phyloP scores from a whole-genome alignment of 305 asterid species.

The Rubia peregrina region DNA sequence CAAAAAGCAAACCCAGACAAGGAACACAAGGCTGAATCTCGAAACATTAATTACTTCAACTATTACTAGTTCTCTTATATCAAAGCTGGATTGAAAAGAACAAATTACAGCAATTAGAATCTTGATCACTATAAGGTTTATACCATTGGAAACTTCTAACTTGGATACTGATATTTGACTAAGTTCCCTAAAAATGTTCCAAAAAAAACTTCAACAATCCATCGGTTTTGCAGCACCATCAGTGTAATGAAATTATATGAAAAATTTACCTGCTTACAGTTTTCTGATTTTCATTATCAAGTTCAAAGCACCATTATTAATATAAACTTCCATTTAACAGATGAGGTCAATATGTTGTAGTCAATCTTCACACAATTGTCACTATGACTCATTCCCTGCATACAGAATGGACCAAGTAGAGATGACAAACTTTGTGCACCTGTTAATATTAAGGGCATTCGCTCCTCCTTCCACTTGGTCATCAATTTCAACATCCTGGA shows the following conservation, averaged over 20 bases:
- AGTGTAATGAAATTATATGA: background rate
- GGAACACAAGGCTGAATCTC: background rate
- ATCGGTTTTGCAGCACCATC: background rate
- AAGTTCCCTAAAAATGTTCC: background rate
- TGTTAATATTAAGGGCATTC: slow-evolving; percentile 87
- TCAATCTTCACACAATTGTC: background rate
- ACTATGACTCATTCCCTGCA: background rate
- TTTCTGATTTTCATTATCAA: background rate
- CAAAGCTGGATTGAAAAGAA: background rate
- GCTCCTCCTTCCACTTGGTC: slow-evolving; percentile 97
- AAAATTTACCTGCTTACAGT: background rate
- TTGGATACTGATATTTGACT: background rate
- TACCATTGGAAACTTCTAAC: background rate
- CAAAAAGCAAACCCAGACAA: background rate
- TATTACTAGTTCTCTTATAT: background rate
- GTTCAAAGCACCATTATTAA: background rate
- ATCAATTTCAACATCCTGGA: slow-evolving; percentile 57
- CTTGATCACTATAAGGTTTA: background rate
- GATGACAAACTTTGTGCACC: slow-evolving; percentile 33
- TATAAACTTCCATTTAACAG: background rate
- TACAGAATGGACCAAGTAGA: slow-evolving; percentile 20
- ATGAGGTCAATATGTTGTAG: background rate
- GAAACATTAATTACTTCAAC: background rate
- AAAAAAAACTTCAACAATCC: background rate
- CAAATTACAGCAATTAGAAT: background rate